Percentiles rank a stretch among this genome's conserved stretches.
Evolutionary conservation across 140 eudicot genomes (phyloP).

Genomic region (Ambrosia hybrid): DNA sequence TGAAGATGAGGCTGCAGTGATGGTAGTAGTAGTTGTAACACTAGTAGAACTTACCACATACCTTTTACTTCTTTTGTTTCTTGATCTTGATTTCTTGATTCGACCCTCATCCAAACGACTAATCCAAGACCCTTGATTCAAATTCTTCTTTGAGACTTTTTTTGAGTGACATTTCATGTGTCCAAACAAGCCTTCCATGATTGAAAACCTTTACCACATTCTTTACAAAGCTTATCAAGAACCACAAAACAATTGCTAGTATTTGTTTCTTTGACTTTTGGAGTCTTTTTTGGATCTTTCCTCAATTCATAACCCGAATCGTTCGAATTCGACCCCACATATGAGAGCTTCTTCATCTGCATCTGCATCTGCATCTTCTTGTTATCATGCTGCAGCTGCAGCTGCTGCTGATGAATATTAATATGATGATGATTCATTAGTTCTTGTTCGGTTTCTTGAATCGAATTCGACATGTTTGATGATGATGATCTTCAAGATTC

Average conservation of each 20-base stretch:
- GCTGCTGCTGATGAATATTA: no score
- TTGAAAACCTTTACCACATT: constrained; percentile 74
- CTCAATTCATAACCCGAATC: constrained; percentile 51
- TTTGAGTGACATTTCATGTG: constrained; percentile 82
- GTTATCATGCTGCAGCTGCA: no score
- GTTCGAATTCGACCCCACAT: constrained; percentile 17
- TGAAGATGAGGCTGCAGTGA: constrained; percentile 36
- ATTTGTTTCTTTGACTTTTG: constrained; percentile 18
- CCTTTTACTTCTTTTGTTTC: neutral
- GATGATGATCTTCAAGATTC: no score
- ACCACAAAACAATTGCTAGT: constrained; percentile 15
- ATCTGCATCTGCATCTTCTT: no score
- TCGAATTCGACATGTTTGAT: no score
- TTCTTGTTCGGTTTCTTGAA: no score
- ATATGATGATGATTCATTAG: no score
- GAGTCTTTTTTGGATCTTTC: constrained; percentile 56
- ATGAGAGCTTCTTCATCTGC: no score
- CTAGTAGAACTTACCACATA: neutral
- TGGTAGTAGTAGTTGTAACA: constrained; percentile 20
- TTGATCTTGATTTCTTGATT: constrained; percentile 46
- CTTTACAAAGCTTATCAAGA: constrained; percentile 56
- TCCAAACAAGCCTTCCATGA: constrained; percentile 84
- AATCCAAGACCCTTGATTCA: constrained; percentile 41
- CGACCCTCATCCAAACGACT: constrained; percentile 13
- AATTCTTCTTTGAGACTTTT: constrained; percentile 31